A percentile compares a stretch with the other conserved stretches of the same genome.
Conservation (phyloP, 2,329 filamentous ascomycete genomes). For the Beauveria medogensis region DNA sequence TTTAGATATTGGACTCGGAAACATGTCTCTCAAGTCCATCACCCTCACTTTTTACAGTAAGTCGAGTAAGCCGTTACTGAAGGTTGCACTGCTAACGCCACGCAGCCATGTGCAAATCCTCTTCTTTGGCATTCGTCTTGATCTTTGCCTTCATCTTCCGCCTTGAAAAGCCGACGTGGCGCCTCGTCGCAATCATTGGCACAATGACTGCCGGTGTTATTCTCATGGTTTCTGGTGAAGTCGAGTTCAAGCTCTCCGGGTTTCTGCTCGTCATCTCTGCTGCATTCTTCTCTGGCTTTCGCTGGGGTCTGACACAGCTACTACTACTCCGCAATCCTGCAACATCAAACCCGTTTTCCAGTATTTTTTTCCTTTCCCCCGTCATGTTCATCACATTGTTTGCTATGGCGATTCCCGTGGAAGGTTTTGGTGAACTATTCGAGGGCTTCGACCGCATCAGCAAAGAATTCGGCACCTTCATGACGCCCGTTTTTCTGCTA, state of each 20-base stretch:
- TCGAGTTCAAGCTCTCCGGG: slow-evolving; percentile 77
- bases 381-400: slow-evolving; percentile 88
- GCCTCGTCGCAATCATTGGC: slow-evolving; percentile 76
- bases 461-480: slow-evolving; percentile 56
- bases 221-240: slow-evolving; percentile 97
- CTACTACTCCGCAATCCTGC: slow-evolving; percentile 87
- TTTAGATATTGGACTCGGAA: slow-evolving; percentile 90
- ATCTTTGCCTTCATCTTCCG: slow-evolving; percentile 92
- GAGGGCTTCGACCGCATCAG: slow-evolving; percentile 58
- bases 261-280: slow-evolving; percentile 90
- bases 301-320: slow-evolving; percentile 98
- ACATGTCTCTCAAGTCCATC: slow-evolving; percentile 93
- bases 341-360: slow-evolving; percentile 92
- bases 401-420: slow-evolving; percentile 73
- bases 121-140: slow-evolving; percentile 87
- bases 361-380: slow-evolving; percentile 94
- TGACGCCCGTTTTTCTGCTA: slow-evolving; percentile 65
- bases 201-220: slow-evolving; percentile 90
- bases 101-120: slow-evolving; percentile 94
- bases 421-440: slow-evolving; percentile 63
- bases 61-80: slow-evolving; percentile 21
- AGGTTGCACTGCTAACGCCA: slow-evolving; percentile 17
- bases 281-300: slow-evolving; percentile 91
- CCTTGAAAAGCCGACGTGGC: slow-evolving; percentile 79
- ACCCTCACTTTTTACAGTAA: slow-evolving; percentile 90